Evolutionary conservation across 176 grass and related monocot species (phyloP), one percentile per base, ranked within the genome.

Genomic region (Zizania latifolia): DNA sequence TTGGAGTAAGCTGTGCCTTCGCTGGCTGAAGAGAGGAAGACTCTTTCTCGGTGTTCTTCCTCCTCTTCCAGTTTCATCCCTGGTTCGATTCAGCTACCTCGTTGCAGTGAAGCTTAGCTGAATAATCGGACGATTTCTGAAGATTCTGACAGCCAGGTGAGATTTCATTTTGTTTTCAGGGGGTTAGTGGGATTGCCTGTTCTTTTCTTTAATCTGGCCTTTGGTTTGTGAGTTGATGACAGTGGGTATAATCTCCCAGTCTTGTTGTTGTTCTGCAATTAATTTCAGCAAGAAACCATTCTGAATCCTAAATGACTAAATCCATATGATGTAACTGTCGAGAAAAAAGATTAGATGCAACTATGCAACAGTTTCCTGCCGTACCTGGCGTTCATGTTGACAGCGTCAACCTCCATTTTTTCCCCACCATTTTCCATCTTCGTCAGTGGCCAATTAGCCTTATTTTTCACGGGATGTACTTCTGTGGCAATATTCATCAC

Each of bases 101-200:
- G 36, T 58, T 2, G 5, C 64, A 24, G 7, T 31, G 53, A 37
- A 35, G 19, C 28, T 19, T 17, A 29, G 58, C 45, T 30, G n/a
- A 36, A 35, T 7, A 38, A n/a, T n/a, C 14, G 8, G 17, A 38
- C 19, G 34, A 6, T 3, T 21, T 72, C 39, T 62, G 72, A 61
- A 59, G 46, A 55, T 85, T 73, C n/a, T 36, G 43, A 30, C 30
- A 29, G 1, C 37, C 6, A 56, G 75, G 82, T 85, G 68, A 12
- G 66, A 1, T 40, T 24, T 14, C 51, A 35, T 45, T 28, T 64
- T 75, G n/a, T 1, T 74, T 65, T 58, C 4, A 6, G 48, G 17
- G 48, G 7, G 7, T 19, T 21, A n/a, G 19, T 51, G 19, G 10
- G 62, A 1, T 29, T 35, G 4, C 65, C 32, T 56, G 46, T 57